Base-by-base conservation (phyloP, 768 basidiomycete genomes). In the Lentinula detonsa region DNA sequence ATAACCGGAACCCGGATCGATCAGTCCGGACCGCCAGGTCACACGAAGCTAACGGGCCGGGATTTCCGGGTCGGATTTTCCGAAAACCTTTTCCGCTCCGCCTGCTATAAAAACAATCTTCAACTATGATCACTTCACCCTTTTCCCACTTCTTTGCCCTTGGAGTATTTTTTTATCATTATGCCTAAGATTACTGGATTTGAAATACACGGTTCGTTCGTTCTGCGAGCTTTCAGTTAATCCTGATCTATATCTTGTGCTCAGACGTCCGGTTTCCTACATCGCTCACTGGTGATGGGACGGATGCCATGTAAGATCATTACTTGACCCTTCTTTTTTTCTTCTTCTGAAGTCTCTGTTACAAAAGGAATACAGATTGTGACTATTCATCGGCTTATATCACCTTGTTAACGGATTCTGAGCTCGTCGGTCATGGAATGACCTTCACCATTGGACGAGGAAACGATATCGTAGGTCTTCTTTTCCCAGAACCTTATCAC, bases 321-420 rank as follows among this genome's bases (percentile, higher is more conserved):
- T 49, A 6, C 28, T 28, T 23, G 5, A 11, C 2, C 40, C 3
- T 34, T 16, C 23, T 23, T 21, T 8, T 8, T 48, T 16, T n/a
- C n/a, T 18, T 51, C 43, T 39, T 46, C 21, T 39, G 59, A 34
- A 28, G 40, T 45, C 35, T 31, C 18, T 55, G n/a, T 61, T 28
- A 28, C 28, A 28, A 33, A 62, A 93, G 91, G 93, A 96, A 97
- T 73, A 90, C 90, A 35, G 92, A 93, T 60, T 96, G 94, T 74
- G 95, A 97, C 75, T 97, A 97, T 74, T 95, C 93, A 2, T 91
- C 94, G 1, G 95, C 95, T 5, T 97, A 97, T 71, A 80, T 97
- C 49, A 82, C 86, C 23, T 78, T 98, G 60, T 75, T 82, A 63
- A 95, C 91, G 3, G 79, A 88, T n/a, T 79, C 85, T 23, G 80